Conservation (phyloP, 169 alveolate genomes). For the Plasmodium cynomolgi region DNA sequence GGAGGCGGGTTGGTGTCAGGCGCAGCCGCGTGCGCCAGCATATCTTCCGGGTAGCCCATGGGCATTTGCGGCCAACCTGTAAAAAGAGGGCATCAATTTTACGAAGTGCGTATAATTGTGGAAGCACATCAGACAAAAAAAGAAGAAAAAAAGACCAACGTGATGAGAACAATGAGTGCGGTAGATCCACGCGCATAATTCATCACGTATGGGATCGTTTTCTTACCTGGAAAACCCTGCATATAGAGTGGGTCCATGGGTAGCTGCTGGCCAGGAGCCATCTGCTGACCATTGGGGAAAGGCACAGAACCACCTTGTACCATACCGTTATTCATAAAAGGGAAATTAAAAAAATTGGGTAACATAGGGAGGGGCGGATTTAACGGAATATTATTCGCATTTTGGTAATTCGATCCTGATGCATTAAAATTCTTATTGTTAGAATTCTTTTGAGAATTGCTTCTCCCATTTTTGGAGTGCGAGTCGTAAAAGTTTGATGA, state of each 20-base stretch:
- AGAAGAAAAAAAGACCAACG: background rate
- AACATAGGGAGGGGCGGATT: conserved; percentile 40
- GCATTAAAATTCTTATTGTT: conserved; percentile 29
- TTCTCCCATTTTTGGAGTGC: conserved; percentile 10
- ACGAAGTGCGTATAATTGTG: background rate
- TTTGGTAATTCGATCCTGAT: conserved; percentile 5
- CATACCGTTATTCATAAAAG: conserved; percentile 44
- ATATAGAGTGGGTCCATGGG: conserved; percentile 41
- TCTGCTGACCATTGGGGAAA: conserved; percentile 15
- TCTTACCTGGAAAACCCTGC: conserved; percentile 42
- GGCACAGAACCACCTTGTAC: conserved; percentile 13
- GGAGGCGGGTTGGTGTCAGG: conserved; percentile 75
- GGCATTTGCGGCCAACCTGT: conserved; percentile 64
- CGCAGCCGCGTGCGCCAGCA: conserved; percentile 33
- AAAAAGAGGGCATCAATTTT: background rate
- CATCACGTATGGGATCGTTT: background rate
- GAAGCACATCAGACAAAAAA: background rate
- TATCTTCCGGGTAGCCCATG: conserved; percentile 50
- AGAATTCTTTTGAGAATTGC: background rate
- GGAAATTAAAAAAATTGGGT: conserved; percentile 65
- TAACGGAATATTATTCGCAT: conserved; percentile 35
- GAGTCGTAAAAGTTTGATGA: conserved; percentile 12
- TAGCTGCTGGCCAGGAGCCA: conserved; percentile 4
- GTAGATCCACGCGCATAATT: background rate
- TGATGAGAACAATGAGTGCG: background rate